Conservation (phyloP, 352 stramenopile species). For the Pythium myriotylum region DNA sequence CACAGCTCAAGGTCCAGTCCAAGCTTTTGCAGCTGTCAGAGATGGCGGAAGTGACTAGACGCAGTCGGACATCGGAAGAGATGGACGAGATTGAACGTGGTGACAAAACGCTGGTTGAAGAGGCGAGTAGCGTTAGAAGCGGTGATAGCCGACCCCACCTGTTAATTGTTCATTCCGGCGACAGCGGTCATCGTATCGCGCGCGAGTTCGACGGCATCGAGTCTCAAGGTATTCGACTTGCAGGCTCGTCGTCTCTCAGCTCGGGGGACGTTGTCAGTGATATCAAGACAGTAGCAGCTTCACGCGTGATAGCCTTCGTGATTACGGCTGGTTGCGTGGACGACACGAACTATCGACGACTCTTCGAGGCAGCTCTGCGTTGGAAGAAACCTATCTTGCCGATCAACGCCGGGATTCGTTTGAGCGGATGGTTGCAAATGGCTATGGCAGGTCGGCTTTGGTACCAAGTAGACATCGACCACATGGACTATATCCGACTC, state of each 20-base stretch:
- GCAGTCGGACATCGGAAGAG: neutral
- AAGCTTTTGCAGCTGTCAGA: slow-evolving; percentile 3
- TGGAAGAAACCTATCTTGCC: slow-evolving; percentile 45
- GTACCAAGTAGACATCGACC: slow-evolving; percentile 46
- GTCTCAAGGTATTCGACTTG: slow-evolving; percentile 10
- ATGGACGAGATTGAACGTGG: neutral
- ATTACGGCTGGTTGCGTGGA: slow-evolving; percentile 38
- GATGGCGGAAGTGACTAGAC: slow-evolving; percentile 4
- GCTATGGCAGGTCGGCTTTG: slow-evolving; percentile 55
- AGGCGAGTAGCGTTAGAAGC: neutral
- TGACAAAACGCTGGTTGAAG: neutral
- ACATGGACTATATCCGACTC: slow-evolving; percentile 38
- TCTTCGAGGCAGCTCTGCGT: slow-evolving; percentile 42
- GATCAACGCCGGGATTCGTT: slow-evolving; percentile 38
- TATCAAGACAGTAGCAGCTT: slow-evolving; percentile 24
- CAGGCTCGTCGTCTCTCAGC: slow-evolving; percentile 19
- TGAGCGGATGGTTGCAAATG: slow-evolving; percentile 45
- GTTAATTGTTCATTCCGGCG: slow-evolving; percentile 14
- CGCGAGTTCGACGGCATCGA: slow-evolving; percentile 8
- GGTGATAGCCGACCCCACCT: no score
- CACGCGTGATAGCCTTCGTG: slow-evolving; percentile 37
- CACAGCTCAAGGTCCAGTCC: neutral
- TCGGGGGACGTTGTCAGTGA: slow-evolving; percentile 25
- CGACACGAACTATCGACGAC: slow-evolving; percentile 22
- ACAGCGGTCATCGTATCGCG: slow-evolving; percentile 15